Evolutionary conservation across 2,329 filamentous ascomycete genomes (phyloP).

Genomic region (Monosporascus cannonballus): DNA sequence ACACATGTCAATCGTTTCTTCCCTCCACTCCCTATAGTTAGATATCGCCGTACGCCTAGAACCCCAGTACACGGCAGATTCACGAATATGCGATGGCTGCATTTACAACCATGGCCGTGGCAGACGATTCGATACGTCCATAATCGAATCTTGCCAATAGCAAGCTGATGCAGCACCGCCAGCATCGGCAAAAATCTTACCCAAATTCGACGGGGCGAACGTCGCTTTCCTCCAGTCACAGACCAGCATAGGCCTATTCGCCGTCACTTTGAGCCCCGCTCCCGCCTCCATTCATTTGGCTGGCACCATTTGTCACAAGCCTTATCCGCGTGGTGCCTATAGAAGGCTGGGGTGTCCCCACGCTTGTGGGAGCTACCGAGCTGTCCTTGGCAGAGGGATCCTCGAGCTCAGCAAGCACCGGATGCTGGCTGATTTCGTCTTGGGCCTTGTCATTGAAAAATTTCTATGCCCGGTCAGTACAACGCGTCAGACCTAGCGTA

Average conservation of each 20-base stretch:
- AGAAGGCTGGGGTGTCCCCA: slow-evolving; percentile 59
- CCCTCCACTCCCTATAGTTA: slow-evolving; percentile 11
- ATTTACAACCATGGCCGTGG: too few relatives aligned
- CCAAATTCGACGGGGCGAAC: not conserved
- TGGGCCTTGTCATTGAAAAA: slow-evolving; percentile 50
- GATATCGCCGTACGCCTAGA: slow-evolving; percentile 5
- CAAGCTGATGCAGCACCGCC: not conserved
- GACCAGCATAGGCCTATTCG: slow-evolving; percentile 10
- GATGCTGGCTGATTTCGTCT: slow-evolving; percentile 46
- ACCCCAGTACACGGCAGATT: slow-evolving; percentile 1
- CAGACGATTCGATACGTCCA: not conserved
- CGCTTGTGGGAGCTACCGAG: slow-evolving; percentile 45
- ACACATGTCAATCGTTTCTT: slow-evolving; percentile 22
- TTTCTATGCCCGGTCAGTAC: slow-evolving; percentile 40
- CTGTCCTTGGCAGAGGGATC: slow-evolving; percentile 35
- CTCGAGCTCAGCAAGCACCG: slow-evolving; percentile 52
- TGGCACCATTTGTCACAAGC: slow-evolving; percentile 37
- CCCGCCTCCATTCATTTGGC: slow-evolving; percentile 16
- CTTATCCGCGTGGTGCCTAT: slow-evolving; percentile 61
- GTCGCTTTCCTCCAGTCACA: slow-evolving; percentile 1
- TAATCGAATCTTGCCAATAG: not conserved
- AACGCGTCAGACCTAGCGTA: not conserved
- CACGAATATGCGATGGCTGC: not conserved
- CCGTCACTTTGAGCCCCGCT: slow-evolving; percentile 21
- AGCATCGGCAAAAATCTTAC: not conserved